A percentile compares a stretch with the other conserved stretches of the same genome.
Evolutionary conservation across 1,139 yeast species (phyloP).

Genomic region (Eremothecium gossypii): DNA sequence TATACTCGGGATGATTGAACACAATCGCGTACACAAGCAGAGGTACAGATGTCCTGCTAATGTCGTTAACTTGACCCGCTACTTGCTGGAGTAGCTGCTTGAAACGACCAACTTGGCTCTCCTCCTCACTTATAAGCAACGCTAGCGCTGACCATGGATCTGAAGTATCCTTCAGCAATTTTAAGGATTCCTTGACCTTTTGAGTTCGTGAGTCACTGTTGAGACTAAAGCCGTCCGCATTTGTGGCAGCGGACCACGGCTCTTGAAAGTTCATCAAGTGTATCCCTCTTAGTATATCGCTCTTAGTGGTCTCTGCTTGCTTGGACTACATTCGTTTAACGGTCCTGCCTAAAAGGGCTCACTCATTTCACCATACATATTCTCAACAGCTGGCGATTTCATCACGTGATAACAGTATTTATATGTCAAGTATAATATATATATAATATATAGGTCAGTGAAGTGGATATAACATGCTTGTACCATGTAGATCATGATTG

Average conservation of each 20-base stretch:
- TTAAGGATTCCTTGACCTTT: conserved; percentile 5
- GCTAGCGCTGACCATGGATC: conserved; percentile 19
- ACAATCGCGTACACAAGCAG: conserved; percentile 22
- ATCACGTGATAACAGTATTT: too few relatives aligned
- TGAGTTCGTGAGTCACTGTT: background rate
- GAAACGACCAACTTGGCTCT: conserved; percentile 17
- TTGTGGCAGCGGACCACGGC: conserved; percentile 5
- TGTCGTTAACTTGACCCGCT: conserved; percentile 16
- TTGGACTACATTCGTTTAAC: too few relatives aligned
- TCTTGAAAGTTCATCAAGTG: conserved; percentile 6
- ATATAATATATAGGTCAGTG: too few relatives aligned
- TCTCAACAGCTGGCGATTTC: too few relatives aligned
- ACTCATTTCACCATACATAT: too few relatives aligned
- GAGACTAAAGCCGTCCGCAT: background rate
- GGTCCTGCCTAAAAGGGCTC: too few relatives aligned
- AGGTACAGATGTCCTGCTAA: conserved; percentile 20
- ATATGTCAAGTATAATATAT: background rate
- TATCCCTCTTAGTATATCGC: too few relatives aligned
- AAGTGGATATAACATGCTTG: too few relatives aligned
- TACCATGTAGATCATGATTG: background rate
- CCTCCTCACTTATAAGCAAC: conserved; percentile 16
- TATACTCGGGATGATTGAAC: conserved; percentile 21
- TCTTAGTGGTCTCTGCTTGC: too few relatives aligned
- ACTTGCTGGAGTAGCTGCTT: conserved; percentile 10
- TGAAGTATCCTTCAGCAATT: background rate